Evolutionary conservation across 805 yeast species (phyloP), one percentile per base, ranked within the genome.

Genomic region (Monosporozyma aerobia): DNA sequence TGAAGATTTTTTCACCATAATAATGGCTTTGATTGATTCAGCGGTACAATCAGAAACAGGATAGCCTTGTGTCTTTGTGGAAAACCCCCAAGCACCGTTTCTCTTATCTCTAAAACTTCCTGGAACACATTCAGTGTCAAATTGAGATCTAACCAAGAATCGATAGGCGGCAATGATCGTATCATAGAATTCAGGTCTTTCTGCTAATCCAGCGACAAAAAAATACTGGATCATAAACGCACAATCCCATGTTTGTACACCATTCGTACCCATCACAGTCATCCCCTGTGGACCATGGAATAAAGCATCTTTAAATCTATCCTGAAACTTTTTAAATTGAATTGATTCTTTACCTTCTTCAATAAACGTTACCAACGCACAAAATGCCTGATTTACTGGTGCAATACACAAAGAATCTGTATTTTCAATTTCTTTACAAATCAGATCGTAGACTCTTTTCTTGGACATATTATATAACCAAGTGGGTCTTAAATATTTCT

Each of bases 1-100:
- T 0, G 80, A 77, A 43, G 85, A 79, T 48, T 85, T 80, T 64
- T 81, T 82, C 2, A 90, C 95, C 97, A 92, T 90, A 10, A 92
- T 76, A 5, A 92, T 86, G 0, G 98, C 97, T 65, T 94, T 94
- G 57, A 90, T 72, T 0, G 97, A 87, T 67, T 92, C 99, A 0
- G 97, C 96, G 0, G 99, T 92, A 70, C 98, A 92, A 67, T 94
- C 99, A 60, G 95, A 82, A 2, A 94, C 99, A 0, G 96, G 86
- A 63, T 92, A 94, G 0, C 99, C 99, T 70, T 94, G 99, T 4
- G 85, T 83, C 61, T 90, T 90, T 0, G 98, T 94, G 49, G 96
- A 87, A 66, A 92, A 94, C 0, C 97, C 97, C 95, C 96, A 94
- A 0, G 88, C 95, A 19, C 99, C 99, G 44, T 73, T 75, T 50